phyloP scores from a whole-genome alignment of 805 yeast genomes.

The Saccharomycopsis javanensis region DNA sequence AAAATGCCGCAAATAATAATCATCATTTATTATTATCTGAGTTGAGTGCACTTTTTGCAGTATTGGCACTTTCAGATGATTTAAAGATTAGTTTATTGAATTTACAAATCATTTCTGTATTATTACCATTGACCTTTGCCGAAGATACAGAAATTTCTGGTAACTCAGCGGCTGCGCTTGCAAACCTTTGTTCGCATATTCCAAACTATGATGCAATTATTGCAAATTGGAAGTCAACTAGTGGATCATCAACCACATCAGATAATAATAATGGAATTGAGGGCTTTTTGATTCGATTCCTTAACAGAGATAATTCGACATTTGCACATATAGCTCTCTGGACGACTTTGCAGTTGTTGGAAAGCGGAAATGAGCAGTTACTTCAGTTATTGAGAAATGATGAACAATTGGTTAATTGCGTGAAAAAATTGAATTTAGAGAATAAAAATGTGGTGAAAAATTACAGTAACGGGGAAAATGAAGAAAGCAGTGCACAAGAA shows the following conservation, averaged over 20 bases:
- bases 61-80: slow-evolving; percentile 91
- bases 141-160: slow-evolving; percentile 93
- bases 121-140: slow-evolving; percentile 84
- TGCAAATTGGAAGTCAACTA: slow-evolving; percentile 65
- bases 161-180: slow-evolving; percentile 96
- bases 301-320: slow-evolving; percentile 78
- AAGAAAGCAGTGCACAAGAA: slow-evolving; percentile 27
- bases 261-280: slow-evolving; percentile 60
- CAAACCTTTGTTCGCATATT: slow-evolving; percentile 87
- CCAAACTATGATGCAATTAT: slow-evolving; percentile 73
- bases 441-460: slow-evolving; percentile 6
- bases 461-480: slow-evolving; percentile 17
- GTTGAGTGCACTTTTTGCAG: slow-evolving; percentile 95
- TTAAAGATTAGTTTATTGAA: slow-evolving; percentile 76
- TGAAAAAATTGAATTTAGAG: slow-evolving; percentile 34
- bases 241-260: slow-evolving; percentile 33
- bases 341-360: slow-evolving; percentile 90
- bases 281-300: slow-evolving; percentile 72
- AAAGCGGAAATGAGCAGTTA: slow-evolving; percentile 65
- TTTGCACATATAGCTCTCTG: slow-evolving; percentile 97
- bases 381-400: slow-evolving; percentile 44
- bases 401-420: slow-evolving; percentile 43
- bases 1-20: slow-evolving; percentile 68
- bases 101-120: slow-evolving; percentile 74
- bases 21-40: slow-evolving; percentile 39